A percentile compares a stretch with the other conserved stretches of the same genome.
Conservation (phyloP, 1,284 basidiomycete species). For the Vanrija pseudolonga region DNA sequence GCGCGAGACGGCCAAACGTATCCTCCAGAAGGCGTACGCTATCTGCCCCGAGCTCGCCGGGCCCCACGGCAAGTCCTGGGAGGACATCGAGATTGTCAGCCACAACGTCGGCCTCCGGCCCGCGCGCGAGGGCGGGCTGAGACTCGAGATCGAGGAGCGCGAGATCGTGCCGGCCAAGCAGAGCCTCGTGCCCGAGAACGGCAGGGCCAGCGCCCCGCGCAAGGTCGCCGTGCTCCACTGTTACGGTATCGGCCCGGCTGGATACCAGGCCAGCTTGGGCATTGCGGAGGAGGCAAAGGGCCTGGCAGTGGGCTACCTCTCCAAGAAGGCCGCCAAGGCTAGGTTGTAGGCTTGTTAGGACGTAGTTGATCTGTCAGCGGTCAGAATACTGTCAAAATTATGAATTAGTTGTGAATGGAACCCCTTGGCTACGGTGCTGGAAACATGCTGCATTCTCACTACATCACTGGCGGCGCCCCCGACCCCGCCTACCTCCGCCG, state of each 20-base stretch:
- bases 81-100: conserved; percentile 54
- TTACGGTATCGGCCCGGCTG: conserved; percentile 56
- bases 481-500: no score
- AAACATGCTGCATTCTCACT: no score
- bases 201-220: conserved; percentile 42
- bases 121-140: conserved; percentile 62
- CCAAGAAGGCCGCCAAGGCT: neutral
- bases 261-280: conserved; percentile 44
- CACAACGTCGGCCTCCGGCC: conserved; percentile 71
- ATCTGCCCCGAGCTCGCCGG: conserved; percentile 46
- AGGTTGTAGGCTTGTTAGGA: conserved; percentile 1
- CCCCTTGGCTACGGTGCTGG: no score
- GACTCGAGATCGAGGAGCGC: conserved; percentile 62
- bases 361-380: no score
- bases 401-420: no score
- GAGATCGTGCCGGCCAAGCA: conserved; percentile 26
- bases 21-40: conserved; percentile 44
- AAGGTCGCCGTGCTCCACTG: conserved; percentile 63
- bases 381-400: no score
- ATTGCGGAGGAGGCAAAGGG: conserved; percentile 43
- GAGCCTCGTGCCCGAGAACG: conserved; percentile 4
- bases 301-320: conserved; percentile 23
- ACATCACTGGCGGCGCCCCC: no score
- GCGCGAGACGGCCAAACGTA: conserved; percentile 36
- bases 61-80: conserved; percentile 34